Conservation (phyloP, 164 flowering plant species). For the Aristolochia fimbriata region DNA sequence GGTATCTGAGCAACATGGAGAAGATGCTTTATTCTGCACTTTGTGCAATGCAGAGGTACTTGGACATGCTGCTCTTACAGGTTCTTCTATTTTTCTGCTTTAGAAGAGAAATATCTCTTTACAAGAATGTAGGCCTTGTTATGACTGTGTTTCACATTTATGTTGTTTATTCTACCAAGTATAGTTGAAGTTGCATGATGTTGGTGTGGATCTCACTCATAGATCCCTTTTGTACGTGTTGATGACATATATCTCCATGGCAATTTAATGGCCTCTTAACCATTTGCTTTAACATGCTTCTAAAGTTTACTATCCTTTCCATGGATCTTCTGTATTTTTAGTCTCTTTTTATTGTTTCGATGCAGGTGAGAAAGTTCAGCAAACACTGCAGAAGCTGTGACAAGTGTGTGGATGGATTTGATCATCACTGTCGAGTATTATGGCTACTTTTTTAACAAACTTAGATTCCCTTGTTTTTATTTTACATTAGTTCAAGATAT, state of each 20-base stretch:
- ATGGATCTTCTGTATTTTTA: too few relatives aligned
- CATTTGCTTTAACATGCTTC: too few relatives aligned
- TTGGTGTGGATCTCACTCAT: too few relatives aligned
- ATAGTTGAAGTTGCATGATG: too few relatives aligned
- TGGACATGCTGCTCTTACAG: neutral
- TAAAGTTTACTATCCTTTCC: too few relatives aligned
- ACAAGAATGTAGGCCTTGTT: neutral
- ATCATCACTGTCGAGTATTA: slow-evolving; percentile 94
- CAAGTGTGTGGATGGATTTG: slow-evolving; percentile 98
- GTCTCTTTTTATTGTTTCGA: neutral
- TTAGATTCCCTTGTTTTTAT: slow-evolving; percentile 1
- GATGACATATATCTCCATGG: too few relatives aligned
- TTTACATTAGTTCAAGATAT: neutral
- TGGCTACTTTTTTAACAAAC: neutral
- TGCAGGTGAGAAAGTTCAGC: slow-evolving; percentile 90
- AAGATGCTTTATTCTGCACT: slow-evolving; percentile 91
- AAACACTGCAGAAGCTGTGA: slow-evolving; percentile 98
- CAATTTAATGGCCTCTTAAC: too few relatives aligned
- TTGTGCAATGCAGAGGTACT: slow-evolving; percentile 94
- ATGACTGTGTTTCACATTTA: too few relatives aligned
- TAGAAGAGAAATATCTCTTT: neutral
- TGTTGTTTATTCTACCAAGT: too few relatives aligned
- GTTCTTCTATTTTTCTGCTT: neutral
- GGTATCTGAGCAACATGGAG: slow-evolving; percentile 38
- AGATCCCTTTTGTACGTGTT: too few relatives aligned